These are phyloP conservation scores for Claviceps monticola DNA, from an alignment of 2,329 filamentous ascomycete species.

Conservation along the genomic window DNA sequence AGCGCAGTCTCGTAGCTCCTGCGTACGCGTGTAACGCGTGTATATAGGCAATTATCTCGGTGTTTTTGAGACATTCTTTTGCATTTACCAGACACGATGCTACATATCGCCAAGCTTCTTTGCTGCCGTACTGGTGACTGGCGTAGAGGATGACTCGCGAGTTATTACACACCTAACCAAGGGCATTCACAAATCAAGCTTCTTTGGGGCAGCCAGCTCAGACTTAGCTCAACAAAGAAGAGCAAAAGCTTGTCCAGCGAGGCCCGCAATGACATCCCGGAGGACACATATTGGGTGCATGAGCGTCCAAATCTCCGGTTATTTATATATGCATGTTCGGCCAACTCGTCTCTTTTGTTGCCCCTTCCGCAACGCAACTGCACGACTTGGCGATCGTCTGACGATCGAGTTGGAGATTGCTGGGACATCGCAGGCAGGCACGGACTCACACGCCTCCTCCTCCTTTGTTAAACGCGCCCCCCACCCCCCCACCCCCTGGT, in stretches of 20 bases:
- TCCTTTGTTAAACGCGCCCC: neutral
- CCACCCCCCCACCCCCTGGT: too few species aligned
- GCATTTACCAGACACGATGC: too few species aligned
- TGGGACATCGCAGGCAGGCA: neutral
- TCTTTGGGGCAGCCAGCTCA: neutral
- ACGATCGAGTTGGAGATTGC: neutral
- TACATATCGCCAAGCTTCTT: too few species aligned
- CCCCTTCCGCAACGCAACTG: neutral
- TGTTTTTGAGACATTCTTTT: too few species aligned
- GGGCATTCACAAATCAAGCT: neutral
- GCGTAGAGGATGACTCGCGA: too few species aligned
- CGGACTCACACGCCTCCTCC: neutral
- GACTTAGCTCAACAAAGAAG: neutral
- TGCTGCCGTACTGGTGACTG: too few species aligned
- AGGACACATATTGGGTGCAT: neutral
- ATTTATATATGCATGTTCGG: neutral
- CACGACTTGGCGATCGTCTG: neutral
- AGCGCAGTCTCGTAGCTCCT: too few species aligned
- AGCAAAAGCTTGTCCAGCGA: neutral
- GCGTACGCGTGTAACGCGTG: too few species aligned
- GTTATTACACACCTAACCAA: too few species aligned
- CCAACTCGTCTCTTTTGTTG: neutral
- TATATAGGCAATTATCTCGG: too few species aligned
- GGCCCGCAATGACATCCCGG: neutral
- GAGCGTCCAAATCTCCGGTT: neutral